phyloP scores from a whole-genome alignment of 2,329 filamentous ascomycete genomes.

The Coleophoma cylindrospora region DNA sequence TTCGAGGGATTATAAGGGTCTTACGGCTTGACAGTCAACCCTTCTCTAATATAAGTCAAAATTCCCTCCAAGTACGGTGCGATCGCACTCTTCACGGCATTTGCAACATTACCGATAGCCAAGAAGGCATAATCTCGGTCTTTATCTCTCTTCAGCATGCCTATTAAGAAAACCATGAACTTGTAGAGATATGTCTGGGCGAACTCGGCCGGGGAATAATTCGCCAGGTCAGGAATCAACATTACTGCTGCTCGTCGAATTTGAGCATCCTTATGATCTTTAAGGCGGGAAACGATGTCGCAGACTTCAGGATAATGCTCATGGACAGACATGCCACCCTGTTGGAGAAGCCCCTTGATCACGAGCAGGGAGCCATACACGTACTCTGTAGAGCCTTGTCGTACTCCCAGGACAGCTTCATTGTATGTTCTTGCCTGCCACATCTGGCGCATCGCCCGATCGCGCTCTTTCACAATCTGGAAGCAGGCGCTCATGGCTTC shows the following conservation, averaged over 20 bases:
- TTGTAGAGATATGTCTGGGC: conserved; percentile 82
- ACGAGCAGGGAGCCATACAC: conserved; percentile 90
- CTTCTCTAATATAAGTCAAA: conserved; percentile 87
- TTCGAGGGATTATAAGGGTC: conserved; percentile 7
- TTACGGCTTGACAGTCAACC: conserved; percentile 72
- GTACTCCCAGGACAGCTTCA: conserved; percentile 76
- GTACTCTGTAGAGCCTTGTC: conserved; percentile 75
- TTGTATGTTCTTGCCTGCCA: conserved; percentile 92
- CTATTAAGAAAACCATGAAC: conserved; percentile 94
- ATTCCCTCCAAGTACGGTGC: conserved; percentile 93
- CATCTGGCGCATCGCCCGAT: conserved; percentile 77
- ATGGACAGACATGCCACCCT: conserved; percentile 99
- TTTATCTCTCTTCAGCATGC: conserved; percentile 91
- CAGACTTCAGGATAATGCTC: conserved; percentile 88
- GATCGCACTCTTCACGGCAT: conserved; percentile 92
- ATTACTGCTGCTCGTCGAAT: conserved; percentile 87
- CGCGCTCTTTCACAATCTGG: conserved; percentile 89
- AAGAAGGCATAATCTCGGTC: conserved; percentile 92
- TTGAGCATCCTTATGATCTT: conserved; percentile 83
- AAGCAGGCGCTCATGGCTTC: conserved; percentile 94
- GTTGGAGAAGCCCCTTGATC: conserved; percentile 85
- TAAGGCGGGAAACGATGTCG: conserved; percentile 87
- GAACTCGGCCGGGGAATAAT: conserved; percentile 89
- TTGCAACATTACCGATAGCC: conserved; percentile 92
- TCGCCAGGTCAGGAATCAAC: conserved; percentile 87